Conservation (phyloP, 441 rosid genomes). For the Pelargonium australe region DNA sequence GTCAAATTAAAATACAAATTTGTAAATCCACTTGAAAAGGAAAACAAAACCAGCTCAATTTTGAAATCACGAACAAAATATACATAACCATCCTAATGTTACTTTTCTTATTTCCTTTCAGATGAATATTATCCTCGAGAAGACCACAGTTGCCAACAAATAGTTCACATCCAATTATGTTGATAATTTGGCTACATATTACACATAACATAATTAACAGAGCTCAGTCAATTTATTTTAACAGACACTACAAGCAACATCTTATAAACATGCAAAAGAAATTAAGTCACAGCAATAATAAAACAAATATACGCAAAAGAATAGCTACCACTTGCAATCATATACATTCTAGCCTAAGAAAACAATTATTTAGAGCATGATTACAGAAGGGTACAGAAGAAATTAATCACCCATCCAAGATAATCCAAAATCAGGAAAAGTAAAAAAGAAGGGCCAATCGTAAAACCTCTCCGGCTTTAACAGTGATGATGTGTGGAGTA, state of each 20-base stretch:
- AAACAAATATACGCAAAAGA: not conserved
- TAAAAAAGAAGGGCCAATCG: not conserved
- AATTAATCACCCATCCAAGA: not conserved
- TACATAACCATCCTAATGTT: not conserved
- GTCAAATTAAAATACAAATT: not conserved
- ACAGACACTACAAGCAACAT: not conserved
- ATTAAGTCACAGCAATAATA: not conserved
- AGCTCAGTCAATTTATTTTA: not conserved
- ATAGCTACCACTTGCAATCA: not conserved
- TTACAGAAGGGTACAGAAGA: not conserved
- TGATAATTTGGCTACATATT: constrained; percentile 1
- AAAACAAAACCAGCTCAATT: not conserved
- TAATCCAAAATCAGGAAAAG: not conserved
- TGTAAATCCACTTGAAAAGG: not conserved
- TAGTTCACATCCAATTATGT: not conserved
- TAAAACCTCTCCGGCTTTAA: constrained; percentile 30
- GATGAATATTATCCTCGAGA: not conserved
- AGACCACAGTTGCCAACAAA: not conserved
- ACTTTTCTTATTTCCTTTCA: constrained; percentile 6
- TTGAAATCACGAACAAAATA: not conserved
- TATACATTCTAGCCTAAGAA: not conserved
- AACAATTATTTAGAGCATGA: not conserved
- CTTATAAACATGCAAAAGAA: not conserved
- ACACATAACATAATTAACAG: not conserved
- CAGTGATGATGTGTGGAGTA: constrained; percentile 25